Conservation (phyloP, 352 stramenopile species). For the Plasmopara muralis region DNA sequence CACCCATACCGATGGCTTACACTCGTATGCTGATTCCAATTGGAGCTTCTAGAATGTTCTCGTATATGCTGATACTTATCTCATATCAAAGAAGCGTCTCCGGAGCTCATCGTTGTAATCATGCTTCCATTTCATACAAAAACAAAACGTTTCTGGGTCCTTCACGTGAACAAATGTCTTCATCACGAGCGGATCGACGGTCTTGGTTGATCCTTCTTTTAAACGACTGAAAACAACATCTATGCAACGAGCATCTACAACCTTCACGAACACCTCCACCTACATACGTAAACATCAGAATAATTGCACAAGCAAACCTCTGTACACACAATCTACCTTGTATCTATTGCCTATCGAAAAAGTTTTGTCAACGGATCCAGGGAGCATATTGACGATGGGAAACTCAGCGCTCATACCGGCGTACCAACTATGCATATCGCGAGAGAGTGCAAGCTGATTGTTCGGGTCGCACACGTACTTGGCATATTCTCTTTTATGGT, state of each 20-base stretch:
- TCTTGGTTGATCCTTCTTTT: constrained; percentile 16
- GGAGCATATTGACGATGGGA: constrained; percentile 14
- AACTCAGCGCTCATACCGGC: constrained; percentile 7
- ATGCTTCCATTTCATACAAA: constrained; percentile 9
- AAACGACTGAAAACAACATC: constrained; percentile 14
- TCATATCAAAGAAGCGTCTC: constrained; percentile 11
- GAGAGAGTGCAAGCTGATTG: constrained; percentile 6
- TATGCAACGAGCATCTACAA: constrained; percentile 7
- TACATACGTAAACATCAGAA: constrained; percentile 9
- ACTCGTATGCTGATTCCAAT: no score
- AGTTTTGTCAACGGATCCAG: constrained; percentile 9
- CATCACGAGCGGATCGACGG: constrained; percentile 12
- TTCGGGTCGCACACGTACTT: constrained; percentile 7
- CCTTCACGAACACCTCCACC: constrained; percentile 17
- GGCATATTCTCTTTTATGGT: constrained; percentile 1
- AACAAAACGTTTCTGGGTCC: constrained; percentile 15
- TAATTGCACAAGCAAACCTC: constrained; percentile 8
- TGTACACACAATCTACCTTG: constrained; percentile 6
- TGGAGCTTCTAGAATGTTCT: no score
- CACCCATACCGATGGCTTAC: no score
- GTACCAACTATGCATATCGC: constrained; percentile 8
- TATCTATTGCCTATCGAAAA: constrained; percentile 8
- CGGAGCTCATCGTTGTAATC: constrained; percentile 8
- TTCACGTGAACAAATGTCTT: constrained; percentile 11
- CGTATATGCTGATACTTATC: neutral